Conservation (phyloP, 441 rosid genomes). For the Oxalis stricta region DNA sequence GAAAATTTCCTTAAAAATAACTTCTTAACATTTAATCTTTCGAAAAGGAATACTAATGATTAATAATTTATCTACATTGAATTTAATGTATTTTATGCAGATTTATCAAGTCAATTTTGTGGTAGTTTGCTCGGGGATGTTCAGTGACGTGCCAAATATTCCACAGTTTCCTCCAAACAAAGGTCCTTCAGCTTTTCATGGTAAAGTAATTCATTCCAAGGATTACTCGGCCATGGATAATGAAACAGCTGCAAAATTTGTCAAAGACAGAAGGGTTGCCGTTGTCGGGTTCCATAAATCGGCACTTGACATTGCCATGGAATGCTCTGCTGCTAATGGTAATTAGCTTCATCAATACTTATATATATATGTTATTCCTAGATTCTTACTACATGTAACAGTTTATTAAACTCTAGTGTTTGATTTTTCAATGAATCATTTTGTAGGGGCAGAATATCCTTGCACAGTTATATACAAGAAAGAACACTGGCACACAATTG, state of each 20-base stretch:
- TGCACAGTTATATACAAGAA: slow-evolving; percentile 20
- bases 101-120: slow-evolving; percentile 17
- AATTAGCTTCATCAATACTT: no score
- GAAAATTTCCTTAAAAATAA: no score
- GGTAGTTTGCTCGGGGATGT: slow-evolving; percentile 20
- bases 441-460: slow-evolving; percentile 14
- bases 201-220: slow-evolving; percentile 25
- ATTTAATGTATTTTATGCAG: slow-evolving; percentile 5
- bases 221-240: slow-evolving; percentile 17
- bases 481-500: slow-evolving; percentile 17
- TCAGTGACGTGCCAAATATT: slow-evolving; percentile 20
- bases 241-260: slow-evolving; percentile 8
- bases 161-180: slow-evolving; percentile 19
- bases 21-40: no score
- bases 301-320: slow-evolving; percentile 28
- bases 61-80: not conserved
- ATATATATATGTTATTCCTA: no score
- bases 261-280: slow-evolving; percentile 18
- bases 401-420: no score
- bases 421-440: not conserved
- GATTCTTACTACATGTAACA: no score
- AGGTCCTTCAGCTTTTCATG: slow-evolving; percentile 22
- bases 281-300: slow-evolving; percentile 24
- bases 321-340: slow-evolving; percentile 19
- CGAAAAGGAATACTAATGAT: no score